Evolutionary conservation across 768 basidiomycete species (phyloP).

Genomic region (Mycena albidolilacea): DNA sequence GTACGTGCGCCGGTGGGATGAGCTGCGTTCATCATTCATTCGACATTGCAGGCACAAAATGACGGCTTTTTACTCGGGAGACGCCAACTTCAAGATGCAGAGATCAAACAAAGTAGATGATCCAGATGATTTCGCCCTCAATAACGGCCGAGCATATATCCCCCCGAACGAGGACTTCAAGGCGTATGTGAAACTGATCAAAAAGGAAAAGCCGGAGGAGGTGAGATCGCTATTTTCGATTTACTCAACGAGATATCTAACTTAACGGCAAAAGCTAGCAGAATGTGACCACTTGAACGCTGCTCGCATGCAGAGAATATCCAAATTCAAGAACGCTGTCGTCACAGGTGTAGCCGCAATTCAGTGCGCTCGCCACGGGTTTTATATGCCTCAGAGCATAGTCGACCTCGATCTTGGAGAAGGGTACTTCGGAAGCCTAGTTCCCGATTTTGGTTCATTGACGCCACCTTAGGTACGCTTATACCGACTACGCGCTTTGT

Average conservation of each 20-base stretch:
- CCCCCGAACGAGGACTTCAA: background rate
- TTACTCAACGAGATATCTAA: background rate
- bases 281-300: slow-evolving; percentile 36
- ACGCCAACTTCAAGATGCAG: slow-evolving; percentile 23
- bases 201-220: background rate
- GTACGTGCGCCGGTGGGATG: background rate
- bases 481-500: slow-evolving; percentile 17
- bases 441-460: background rate
- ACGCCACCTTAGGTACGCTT: background rate
- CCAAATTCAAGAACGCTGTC: slow-evolving; percentile 47
- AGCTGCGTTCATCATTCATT: background rate
- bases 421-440: background rate
- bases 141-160: background rate
- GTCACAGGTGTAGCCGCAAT: slow-evolving; percentile 47
- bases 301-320: slow-evolving; percentile 44
- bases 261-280: background rate
- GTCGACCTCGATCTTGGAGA: slow-evolving; percentile 27
- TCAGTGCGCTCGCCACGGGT: slow-evolving; percentile 49
- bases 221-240: background rate
- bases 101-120: slow-evolving; percentile 17
- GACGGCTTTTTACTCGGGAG: background rate
- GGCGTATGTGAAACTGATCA: background rate
- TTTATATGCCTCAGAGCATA: slow-evolving; percentile 40
- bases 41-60: slow-evolving; percentile 8
- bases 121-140: slow-evolving; percentile 13